Evolutionary conservation across 2,329 filamentous ascomycete species (phyloP), one percentile per base, ranked within the genome.

Genomic region (Cyphellophora attinorum): DNA sequence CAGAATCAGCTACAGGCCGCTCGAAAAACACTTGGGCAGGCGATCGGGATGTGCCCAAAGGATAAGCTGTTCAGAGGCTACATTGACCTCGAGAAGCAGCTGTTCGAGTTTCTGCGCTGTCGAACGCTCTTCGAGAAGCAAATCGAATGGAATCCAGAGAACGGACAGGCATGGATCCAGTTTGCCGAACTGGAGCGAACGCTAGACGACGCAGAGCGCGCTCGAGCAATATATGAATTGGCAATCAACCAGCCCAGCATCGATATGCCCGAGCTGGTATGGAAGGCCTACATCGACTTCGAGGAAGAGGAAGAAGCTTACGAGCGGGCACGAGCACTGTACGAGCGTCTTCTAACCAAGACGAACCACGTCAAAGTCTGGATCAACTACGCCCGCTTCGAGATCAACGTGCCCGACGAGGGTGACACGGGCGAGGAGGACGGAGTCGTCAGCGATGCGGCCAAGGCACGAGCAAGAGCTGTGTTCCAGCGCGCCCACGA

Each of bases 321-420:
- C 58, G 85, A 86, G 34, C 71, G 79, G 31, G 85, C 86, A 4
- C 73, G 91, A 31, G 65, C 67, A 3, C 67, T 98, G 29, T 98
- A 96, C 62, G 89, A 96, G 64, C 76, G 89, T 5, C 71, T 98
- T 10, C 72, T 98, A 28, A 70, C 85, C 52, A 95, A 93, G 76
- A 94, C 91, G n/a, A 81, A 91, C 53, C 91, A 98, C 55, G 86
- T 95, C 68, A 98, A 96, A 68, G 91, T 98, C 40, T 98, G 91
- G 91, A 93, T 91, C 59, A 89, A 84, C 58, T 98, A 89, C 62
- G 91, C 91, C n/a, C 84, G 93, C 58, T 96, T 98, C 54, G 91
- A 98, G 61, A 85, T 96, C 65, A 89, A 91, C 56, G 79, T 94
- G 0, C 85, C 86, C 29, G 86, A 93, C 38, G 73, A 67, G 10